Percentiles rank a stretch among this genome's conserved stretches.
These are phyloP conservation scores for Zalaria obscura DNA, from an alignment of 2,329 filamentous ascomycete species.

Conservation along the genomic window DNA sequence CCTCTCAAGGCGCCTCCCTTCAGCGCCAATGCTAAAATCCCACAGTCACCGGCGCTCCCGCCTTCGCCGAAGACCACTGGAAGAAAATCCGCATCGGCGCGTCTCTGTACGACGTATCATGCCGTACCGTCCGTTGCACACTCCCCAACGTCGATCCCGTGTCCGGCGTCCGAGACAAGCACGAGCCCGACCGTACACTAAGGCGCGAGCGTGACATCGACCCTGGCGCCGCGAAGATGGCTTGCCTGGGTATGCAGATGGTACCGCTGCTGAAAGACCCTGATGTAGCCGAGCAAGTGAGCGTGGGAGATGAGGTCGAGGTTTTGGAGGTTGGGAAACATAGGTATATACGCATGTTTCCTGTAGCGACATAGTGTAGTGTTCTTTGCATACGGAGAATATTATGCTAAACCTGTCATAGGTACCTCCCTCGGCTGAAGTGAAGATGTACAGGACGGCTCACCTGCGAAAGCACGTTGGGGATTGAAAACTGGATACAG, in stretches of 20 bases:
- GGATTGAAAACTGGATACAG: no score
- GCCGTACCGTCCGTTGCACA: constrained; percentile 55
- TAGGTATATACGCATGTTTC: constrained; percentile 4
- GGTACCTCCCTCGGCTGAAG: no score
- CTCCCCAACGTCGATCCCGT: constrained; percentile 55
- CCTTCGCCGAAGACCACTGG: constrained; percentile 61
- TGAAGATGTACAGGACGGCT: no score
- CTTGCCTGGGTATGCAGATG: constrained; percentile 18
- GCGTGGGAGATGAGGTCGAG: constrained; percentile 17
- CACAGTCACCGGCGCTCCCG: constrained; percentile 44
- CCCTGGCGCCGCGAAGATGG: constrained; percentile 15
- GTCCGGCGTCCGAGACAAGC: constrained; percentile 31
- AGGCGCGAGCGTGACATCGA: constrained; percentile 15
- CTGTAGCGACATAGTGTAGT: no score
- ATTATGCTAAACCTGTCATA: no score
- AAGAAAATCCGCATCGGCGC: constrained; percentile 40
- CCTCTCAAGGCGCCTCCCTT: constrained; percentile 1
- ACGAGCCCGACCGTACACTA: constrained; percentile 17
- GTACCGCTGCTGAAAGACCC: constrained; percentile 16
- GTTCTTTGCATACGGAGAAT: no score
- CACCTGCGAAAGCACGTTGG: no score
- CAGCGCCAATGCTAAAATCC: neutral
- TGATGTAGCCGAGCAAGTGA: constrained; percentile 21
- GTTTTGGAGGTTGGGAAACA: constrained; percentile 27
- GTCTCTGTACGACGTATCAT: constrained; percentile 37